Conservation (phyloP, 176 grass and related monocot species). For the Aegilops longissima region DNA sequence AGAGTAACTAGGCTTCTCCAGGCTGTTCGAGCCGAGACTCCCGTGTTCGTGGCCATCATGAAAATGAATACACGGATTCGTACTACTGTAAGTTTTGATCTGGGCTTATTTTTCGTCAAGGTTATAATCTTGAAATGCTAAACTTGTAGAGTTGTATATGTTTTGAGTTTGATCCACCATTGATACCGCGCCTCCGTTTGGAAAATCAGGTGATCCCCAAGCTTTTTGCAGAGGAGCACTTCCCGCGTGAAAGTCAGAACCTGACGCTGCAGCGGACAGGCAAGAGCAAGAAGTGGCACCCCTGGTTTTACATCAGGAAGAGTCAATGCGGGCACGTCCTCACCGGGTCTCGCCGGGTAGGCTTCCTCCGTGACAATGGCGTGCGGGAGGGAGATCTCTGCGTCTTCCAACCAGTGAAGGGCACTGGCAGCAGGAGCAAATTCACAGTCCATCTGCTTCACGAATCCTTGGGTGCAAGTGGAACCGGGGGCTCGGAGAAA, state of each 20-base stretch:
- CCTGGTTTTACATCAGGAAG: neutral
- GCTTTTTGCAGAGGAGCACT: neutral
- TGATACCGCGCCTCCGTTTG: neutral
- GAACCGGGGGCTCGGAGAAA: too few relatives aligned
- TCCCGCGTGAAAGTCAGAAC: neutral
- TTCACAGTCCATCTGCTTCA: neutral
- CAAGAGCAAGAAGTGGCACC: neutral
- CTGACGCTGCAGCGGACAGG: neutral
- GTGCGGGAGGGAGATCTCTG: neutral
- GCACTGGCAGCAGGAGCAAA: neutral
- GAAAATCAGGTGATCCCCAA: neutral
- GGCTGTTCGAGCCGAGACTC: neutral
- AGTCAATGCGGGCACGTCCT: neutral
- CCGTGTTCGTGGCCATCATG: neutral
- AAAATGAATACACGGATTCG: neutral
- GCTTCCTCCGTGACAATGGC: neutral
- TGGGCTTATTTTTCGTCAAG: neutral
- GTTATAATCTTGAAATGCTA: neutral
- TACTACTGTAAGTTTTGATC: neutral
- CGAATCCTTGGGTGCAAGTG: neutral
- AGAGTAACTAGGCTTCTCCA: neutral
- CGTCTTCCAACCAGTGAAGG: neutral
- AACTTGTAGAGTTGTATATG: neutral
- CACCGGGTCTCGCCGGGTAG: neutral
- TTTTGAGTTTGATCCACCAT: neutral